A percentile compares a stretch with the other conserved stretches of the same genome.
phyloP scores from a whole-genome alignment of 768 basidiomycete genomes.

The Amanita molliuscula region DNA sequence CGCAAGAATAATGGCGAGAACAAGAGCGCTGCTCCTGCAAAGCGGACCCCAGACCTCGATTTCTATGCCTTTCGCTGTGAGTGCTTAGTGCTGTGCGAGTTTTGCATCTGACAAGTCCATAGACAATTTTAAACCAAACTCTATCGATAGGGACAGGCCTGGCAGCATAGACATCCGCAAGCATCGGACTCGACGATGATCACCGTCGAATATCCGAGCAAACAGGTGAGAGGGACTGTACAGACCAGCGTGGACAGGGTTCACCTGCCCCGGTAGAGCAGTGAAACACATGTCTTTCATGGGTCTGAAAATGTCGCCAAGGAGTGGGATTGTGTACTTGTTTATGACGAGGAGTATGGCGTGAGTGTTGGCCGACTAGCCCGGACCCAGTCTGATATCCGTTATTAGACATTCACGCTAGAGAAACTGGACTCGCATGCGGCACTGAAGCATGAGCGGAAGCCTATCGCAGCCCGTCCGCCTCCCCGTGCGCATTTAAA shows the following conservation, averaged over 20 bases:
- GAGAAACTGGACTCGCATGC: constrained; percentile 68
- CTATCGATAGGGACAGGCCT: constrained; percentile 54
- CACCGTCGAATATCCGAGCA: constrained; percentile 54
- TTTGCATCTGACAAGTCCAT: not conserved
- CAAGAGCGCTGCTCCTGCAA: constrained; percentile 21
- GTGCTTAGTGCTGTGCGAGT: constrained; percentile 14
- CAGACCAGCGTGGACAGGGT: not conserved
- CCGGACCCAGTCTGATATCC: constrained; percentile 3
- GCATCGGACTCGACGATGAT: constrained; percentile 40
- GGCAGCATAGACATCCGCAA: constrained; percentile 56
- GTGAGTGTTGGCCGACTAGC: constrained; percentile 26
- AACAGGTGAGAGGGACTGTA: constrained; percentile 36
- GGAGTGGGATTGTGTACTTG: constrained; percentile 68
- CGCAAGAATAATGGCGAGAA: constrained; percentile 49
- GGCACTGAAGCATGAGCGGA: constrained; percentile 42
- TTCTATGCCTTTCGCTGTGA: constrained; percentile 74
- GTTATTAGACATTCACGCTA: constrained; percentile 51
- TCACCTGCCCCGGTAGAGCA: constrained; percentile 23
- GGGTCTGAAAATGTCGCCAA: constrained; percentile 51
- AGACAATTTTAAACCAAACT: constrained; percentile 75
- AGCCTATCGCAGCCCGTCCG: constrained; percentile 19
- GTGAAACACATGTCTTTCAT: constrained; percentile 44
- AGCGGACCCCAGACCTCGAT: constrained; percentile 49
- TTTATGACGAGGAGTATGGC: constrained; percentile 67
- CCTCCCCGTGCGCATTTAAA: constrained; percentile 21